Percentiles rank a stretch among this genome's conserved stretches.
These are phyloP conservation scores for Pseudonitzschia multiseries DNA, from an alignment of 108 stramenopile genomes.

Conservation along the genomic window DNA sequence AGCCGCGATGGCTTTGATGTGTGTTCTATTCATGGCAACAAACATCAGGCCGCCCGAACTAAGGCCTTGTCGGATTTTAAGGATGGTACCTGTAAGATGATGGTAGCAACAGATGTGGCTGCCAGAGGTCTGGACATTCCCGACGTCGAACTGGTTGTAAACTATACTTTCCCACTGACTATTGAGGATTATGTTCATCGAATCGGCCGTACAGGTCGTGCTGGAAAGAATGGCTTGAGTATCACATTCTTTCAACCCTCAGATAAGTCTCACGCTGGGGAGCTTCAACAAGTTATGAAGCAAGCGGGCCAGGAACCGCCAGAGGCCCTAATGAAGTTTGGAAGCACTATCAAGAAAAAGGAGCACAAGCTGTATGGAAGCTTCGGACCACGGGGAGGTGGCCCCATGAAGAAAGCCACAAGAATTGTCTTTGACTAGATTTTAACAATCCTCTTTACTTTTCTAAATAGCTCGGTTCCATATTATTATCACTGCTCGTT, in stretches of 20 bases:
- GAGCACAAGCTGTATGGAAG: constrained; percentile 98
- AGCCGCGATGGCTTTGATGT: constrained; percentile 73
- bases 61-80: constrained; percentile 91
- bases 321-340: constrained; percentile 91
- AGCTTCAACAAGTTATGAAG: constrained; percentile 94
- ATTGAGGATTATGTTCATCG: constrained; percentile 96
- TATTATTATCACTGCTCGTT: too few species aligned
- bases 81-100: constrained; percentile 77
- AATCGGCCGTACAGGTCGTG: constrained; percentile 97
- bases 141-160: constrained; percentile 95
- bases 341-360: constrained; percentile 99
- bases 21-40: constrained; percentile 97
- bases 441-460: background rate
- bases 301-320: constrained; percentile 94
- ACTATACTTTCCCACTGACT: constrained; percentile 96
- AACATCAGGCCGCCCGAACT: constrained; percentile 89
- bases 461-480: too few species aligned
- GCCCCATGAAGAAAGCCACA: constrained; percentile 64
- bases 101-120: constrained; percentile 96
- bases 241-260: constrained; percentile 94
- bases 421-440: constrained; percentile 47
- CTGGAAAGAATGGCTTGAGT: constrained; percentile 95
- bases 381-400: constrained; percentile 84
- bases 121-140: constrained; percentile 98
- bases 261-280: constrained; percentile 95